These are phyloP conservation scores for Auxenochlorella pyrenoidosa DNA, from an alignment of 139 green algal genomes.

Conservation along the genomic window DNA sequence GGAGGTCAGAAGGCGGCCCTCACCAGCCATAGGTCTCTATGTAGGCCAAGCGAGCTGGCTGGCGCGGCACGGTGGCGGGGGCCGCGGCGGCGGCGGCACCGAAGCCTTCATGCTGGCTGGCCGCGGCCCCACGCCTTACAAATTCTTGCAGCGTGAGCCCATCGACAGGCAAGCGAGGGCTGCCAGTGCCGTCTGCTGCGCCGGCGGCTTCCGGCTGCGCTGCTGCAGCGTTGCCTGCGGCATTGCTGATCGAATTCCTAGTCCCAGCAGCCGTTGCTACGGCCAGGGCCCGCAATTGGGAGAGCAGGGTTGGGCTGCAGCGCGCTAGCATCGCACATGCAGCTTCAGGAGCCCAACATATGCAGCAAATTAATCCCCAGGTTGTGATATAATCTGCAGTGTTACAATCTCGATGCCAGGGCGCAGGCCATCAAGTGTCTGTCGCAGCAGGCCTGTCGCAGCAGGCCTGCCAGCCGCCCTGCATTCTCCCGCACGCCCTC, in stretches of 20 bases:
- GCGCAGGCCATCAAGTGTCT: too few relatives aligned
- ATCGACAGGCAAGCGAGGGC: conserved; percentile 14
- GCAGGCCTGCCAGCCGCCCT: too few relatives aligned
- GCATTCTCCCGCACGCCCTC: too few relatives aligned
- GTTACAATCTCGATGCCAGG: too few relatives aligned
- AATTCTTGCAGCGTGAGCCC: conserved; percentile 28
- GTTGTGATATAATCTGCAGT: too few relatives aligned
- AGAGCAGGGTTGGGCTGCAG: neutral
- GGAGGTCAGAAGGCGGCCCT: neutral
- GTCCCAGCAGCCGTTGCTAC: neutral
- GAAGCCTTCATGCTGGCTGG: too few relatives aligned
- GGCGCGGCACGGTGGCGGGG: neutral
- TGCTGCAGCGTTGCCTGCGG: neutral
- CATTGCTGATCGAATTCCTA: neutral
- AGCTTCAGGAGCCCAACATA: too few relatives aligned
- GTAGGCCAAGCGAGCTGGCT: conserved; percentile 44
- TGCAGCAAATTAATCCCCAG: too few relatives aligned
- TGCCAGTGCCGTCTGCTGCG: neutral
- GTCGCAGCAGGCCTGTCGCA: too few relatives aligned
- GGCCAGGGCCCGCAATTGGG: neutral
- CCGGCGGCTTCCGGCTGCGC: too few relatives aligned
- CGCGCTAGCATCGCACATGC: too few relatives aligned
- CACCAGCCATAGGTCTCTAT: conserved; percentile 80
- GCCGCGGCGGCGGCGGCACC: neutral
- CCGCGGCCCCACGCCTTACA: neutral